These are phyloP conservation scores for Neopestalotiopsis sp. DNA, from an alignment of 2,329 filamentous ascomycete species.

Conservation along the genomic window DNA sequence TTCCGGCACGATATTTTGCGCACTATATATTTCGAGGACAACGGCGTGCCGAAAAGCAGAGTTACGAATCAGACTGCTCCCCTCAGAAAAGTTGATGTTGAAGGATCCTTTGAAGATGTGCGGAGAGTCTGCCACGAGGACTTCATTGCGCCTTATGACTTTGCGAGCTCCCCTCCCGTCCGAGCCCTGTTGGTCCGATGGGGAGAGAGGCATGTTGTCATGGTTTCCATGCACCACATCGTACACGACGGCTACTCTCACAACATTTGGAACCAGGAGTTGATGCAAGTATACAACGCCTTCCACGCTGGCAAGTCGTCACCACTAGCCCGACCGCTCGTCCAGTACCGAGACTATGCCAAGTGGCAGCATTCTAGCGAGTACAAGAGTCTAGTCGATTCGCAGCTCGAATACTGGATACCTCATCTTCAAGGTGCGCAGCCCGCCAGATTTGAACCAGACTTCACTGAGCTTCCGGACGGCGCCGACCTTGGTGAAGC, in stretches of 20 bases:
- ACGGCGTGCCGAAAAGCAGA: background rate
- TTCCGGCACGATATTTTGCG: background rate
- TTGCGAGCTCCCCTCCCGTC: background rate
- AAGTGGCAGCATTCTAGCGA: background rate
- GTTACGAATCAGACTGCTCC: background rate
- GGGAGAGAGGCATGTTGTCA: background rate
- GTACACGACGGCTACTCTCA: slow-evolving; percentile 1
- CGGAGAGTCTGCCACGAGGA: background rate
- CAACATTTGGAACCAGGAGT: background rate
- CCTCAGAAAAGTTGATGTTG: background rate
- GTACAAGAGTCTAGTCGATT: background rate
- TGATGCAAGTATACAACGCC: background rate
- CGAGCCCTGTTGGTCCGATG: background rate
- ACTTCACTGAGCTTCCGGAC: background rate
- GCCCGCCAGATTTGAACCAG: background rate
- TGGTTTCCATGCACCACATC: background rate
- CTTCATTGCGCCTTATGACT: background rate
- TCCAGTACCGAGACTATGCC: background rate
- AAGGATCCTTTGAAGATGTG: background rate
- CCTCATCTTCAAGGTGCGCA: background rate
- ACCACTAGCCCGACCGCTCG: background rate
- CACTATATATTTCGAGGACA: background rate
- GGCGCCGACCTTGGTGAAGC: background rate
- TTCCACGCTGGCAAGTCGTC: background rate
- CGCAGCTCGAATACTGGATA: slow-evolving; percentile 1